Evolutionary conservation across 1,139 yeast genomes (phyloP).

Genomic region (Eremothecium coryli): DNA sequence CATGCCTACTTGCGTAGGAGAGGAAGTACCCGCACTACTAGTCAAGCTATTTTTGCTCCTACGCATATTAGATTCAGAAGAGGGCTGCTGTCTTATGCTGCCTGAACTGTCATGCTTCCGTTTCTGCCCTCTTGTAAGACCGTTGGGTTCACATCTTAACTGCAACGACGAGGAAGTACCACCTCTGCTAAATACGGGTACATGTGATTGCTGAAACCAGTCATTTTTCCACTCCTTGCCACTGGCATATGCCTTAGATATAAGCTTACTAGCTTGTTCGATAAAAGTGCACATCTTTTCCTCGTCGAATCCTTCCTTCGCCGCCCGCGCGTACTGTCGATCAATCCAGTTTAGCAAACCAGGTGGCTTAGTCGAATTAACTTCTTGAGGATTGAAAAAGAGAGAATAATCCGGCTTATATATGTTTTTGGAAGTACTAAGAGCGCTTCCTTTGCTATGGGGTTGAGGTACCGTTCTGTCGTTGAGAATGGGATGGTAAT

Average conservation of each 20-base stretch:
- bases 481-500: background rate
- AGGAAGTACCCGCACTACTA: background rate
- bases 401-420: conserved; percentile 3
- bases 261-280: conserved; percentile 39
- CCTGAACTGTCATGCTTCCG: background rate
- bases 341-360: conserved; percentile 4
- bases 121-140: background rate
- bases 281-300: conserved; percentile 30
- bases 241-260: conserved; percentile 42
- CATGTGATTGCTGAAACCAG: conserved; percentile 44
- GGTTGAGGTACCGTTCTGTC: conserved; percentile 2
- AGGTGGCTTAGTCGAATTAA: conserved; percentile 1
- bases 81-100: background rate
- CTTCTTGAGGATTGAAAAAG: conserved; percentile 1
- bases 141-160: conserved; percentile 14
- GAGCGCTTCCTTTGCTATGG: background rate
- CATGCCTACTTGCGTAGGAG: background rate
- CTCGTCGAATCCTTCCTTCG: conserved; percentile 17
- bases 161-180: conserved; percentile 9
- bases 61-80: background rate
- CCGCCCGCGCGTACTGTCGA: conserved; percentile 5
- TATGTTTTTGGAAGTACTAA: conserved; percentile 1
- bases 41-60: background rate
- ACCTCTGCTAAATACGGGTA: conserved; percentile 5
- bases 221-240: conserved; percentile 45